Base-by-base conservation (phyloP, 441 rosid species). In the Populus trichocarpa region DNA sequence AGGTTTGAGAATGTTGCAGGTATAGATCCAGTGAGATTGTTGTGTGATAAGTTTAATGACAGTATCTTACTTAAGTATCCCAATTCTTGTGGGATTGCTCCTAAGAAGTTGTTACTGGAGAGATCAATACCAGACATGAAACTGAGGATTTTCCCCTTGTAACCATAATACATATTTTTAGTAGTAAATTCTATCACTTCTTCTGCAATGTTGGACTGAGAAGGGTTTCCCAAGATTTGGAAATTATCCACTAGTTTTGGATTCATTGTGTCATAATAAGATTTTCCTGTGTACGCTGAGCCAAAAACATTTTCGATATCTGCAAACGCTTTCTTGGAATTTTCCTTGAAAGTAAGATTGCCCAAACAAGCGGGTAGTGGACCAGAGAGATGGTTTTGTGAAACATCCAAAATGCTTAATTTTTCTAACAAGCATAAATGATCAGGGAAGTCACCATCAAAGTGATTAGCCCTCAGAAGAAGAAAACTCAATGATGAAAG, bases 321-420 rank as follows among this genome's bases (percentile, higher is more conserved):
- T 11, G 25, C 18, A 0, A 38, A 38, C 5, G 20, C 30, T 7
- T 0, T 16, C 3, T 59, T 3, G 59, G 20, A 26, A 61, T 0
- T 28, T 69, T 1, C 71, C 71, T 61, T 67, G 14, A 77, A 77
- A 38, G 75, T 38, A 7, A 77, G n/a, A 14, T 78, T 73, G 18
- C 14, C 50, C 25, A 83, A 53, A 63, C 81, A 83, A 0, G 72
- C 25, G 14, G 79, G 76, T 23, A 83, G 26, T 1, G 71, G 22
- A 1, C 82, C 82, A 12, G 86, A 81, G 12, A 83, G 42, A 5
- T 50, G 0, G 11, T 83, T 83, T 40, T 50, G 36, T 6, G 80
- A 83, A 23, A 83, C 81, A 81, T 81, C 83, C 71, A 83, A 13
- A 4, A 83, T 42, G 42, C 76, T 73, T 36, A 81, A 30, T 26